Percentiles rank a stretch among this genome's conserved stretches.
Evolutionary conservation across 495 filamentous ascomycete genomes (phyloP).

Genomic region (Astrocystis sublimbata): DNA sequence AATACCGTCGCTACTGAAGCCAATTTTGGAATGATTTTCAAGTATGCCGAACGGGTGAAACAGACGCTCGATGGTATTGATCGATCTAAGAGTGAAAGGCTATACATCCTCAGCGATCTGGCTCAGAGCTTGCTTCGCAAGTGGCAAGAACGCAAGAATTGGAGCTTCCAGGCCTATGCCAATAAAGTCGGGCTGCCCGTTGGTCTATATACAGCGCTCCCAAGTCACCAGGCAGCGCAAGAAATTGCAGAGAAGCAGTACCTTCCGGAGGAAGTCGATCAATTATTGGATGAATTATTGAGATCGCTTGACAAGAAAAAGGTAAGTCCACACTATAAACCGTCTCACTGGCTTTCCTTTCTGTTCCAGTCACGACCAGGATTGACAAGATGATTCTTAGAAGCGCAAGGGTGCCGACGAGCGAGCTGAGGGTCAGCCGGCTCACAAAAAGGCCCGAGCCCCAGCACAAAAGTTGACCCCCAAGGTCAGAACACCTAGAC

Average conservation of each 20-base stretch:
- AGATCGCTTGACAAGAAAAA: constrained; percentile 56
- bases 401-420: constrained; percentile 54
- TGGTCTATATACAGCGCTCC: constrained; percentile 72
- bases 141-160: constrained; percentile 77
- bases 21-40: constrained; percentile 86
- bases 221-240: constrained; percentile 75
- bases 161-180: constrained; percentile 78
- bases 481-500: constrained; percentile 34
- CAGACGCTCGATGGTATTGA: constrained; percentile 78
- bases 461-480: constrained; percentile 26
- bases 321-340: constrained; percentile 35
- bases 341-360: not conserved
- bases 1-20: constrained; percentile 77
- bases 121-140: constrained; percentile 77
- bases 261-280: constrained; percentile 79
- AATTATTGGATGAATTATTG: constrained; percentile 67
- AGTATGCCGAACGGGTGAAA: constrained; percentile 91
- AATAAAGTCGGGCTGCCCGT: constrained; percentile 77
- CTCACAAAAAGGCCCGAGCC: constrained; percentile 40
- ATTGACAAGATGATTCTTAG: constrained; percentile 27
- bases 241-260: constrained; percentile 81
- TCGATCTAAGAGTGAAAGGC: constrained; percentile 58
- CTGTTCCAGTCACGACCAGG: not conserved
- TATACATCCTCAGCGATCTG: constrained; percentile 88
- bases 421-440: constrained; percentile 37